Evolutionary conservation across 805 yeast species (phyloP).

Genomic region (Diddensiella caesifluorescens): DNA sequence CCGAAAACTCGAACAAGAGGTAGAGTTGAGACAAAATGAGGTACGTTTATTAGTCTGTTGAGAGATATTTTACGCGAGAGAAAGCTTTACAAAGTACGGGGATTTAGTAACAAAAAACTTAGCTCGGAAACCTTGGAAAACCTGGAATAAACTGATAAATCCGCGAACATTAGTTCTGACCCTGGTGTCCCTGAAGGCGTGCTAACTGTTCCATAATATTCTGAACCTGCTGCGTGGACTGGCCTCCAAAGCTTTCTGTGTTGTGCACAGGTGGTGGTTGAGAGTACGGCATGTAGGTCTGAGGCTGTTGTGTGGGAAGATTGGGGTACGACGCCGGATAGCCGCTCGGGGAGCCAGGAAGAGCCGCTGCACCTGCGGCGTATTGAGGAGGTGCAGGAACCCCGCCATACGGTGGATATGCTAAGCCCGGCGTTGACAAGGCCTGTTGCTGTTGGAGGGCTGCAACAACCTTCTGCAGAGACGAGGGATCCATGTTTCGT

Average conservation of each 20-base stretch:
- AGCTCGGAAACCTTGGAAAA: too few relatives aligned
- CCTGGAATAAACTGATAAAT: neutral
- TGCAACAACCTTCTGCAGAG: conserved; percentile 60
- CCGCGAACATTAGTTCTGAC: conserved; percentile 1
- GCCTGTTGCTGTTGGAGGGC: conserved; percentile 26
- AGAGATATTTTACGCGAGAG: neutral
- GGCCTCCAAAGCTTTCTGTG: too few relatives aligned
- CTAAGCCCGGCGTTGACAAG: conserved; percentile 8
- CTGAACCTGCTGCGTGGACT: conserved; percentile 23
- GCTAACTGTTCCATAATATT: conserved; percentile 26
- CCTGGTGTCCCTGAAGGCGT: conserved; percentile 18
- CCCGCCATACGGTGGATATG: conserved; percentile 6
- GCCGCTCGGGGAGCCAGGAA: neutral
- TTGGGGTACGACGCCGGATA: conserved; percentile 3
- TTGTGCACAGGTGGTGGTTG: too few relatives aligned
- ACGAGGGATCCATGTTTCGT: conserved; percentile 72
- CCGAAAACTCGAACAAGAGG: conserved; percentile 14
- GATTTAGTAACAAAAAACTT: too few relatives aligned
- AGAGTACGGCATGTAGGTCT: too few relatives aligned
- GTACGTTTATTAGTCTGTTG: conserved; percentile 9
- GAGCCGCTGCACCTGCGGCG: conserved; percentile 3
- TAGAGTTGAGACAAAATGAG: conserved; percentile 15
- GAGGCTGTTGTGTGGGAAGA: too few relatives aligned
- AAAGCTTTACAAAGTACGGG: too few relatives aligned
- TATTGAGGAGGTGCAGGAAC: conserved; percentile 6